These are phyloP conservation scores for Candida sakaeoensis DNA, from an alignment of 805 yeast species.

Conservation along the genomic window DNA sequence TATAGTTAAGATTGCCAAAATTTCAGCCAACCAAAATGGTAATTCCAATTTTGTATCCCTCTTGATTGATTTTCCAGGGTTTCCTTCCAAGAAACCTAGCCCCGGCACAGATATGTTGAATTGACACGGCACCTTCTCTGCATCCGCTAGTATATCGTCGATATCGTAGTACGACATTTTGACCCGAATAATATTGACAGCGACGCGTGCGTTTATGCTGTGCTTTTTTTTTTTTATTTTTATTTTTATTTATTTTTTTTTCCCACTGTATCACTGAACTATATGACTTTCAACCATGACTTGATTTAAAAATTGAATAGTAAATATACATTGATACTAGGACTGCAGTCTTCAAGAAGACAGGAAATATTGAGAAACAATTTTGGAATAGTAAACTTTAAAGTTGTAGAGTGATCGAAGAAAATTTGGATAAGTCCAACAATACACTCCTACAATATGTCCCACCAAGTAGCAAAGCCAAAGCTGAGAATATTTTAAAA, in stretches of 20 bases:
- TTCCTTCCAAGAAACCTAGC: conserved; percentile 80
- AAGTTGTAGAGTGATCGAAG: conserved; percentile 60
- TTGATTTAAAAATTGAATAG: not conserved
- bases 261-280: not conserved
- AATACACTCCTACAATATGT: conserved; percentile 57
- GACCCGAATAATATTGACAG: no score
- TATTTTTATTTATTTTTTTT: no score
- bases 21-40: conserved; percentile 87
- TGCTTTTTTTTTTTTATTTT: no score
- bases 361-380: conserved; percentile 58
- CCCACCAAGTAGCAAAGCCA: conserved; percentile 60
- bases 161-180: conserved; percentile 55
- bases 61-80: conserved; percentile 58
- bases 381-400: conserved; percentile 47
- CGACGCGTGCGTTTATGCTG: no score
- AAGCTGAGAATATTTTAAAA: conserved; percentile 60
- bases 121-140: conserved; percentile 71
- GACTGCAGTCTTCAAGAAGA: conserved; percentile 84
- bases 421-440: conserved; percentile 58
- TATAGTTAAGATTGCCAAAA: conserved; percentile 51
- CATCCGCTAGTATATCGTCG: conserved; percentile 71
- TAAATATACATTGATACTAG: conserved; percentile 49
- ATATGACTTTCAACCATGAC: conserved; percentile 5
- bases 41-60: conserved; percentile 66
- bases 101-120: conserved; percentile 80